phyloP scores from a whole-genome alignment of 768 basidiomycete genomes.

The Mrakia gelida region DNA sequence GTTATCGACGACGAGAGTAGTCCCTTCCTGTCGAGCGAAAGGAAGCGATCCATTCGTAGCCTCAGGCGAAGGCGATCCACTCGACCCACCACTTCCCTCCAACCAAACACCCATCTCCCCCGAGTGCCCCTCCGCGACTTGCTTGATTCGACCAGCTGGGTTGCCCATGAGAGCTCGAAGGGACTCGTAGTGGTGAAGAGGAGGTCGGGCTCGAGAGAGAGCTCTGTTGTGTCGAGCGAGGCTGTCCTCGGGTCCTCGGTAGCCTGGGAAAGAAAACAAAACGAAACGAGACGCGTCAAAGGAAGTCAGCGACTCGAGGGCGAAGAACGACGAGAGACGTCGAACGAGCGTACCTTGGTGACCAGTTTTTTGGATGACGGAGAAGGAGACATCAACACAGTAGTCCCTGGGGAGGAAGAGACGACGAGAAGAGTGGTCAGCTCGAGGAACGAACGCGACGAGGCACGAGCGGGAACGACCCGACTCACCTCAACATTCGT shows the following conservation, averaged over 20 bases:
- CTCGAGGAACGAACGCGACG: no score
- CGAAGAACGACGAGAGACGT: background rate
- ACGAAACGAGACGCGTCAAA: background rate
- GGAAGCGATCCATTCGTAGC: no score
- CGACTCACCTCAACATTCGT: conserved; percentile 11
- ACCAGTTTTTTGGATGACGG: conserved; percentile 27
- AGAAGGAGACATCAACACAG: conserved; percentile 22
- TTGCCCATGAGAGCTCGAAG: conserved; percentile 19
- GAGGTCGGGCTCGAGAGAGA: conserved; percentile 24
- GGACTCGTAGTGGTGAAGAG: conserved; percentile 17
- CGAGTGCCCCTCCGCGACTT: background rate
- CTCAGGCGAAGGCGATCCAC: background rate
- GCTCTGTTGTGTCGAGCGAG: conserved; percentile 9
- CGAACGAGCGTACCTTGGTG: background rate
- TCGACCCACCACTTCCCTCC: background rate
- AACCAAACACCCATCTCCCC: background rate
- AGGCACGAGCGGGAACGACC: background rate
- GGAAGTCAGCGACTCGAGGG: background rate
- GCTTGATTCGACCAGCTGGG: conserved; percentile 2
- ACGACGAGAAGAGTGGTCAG: background rate
- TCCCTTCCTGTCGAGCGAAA: background rate
- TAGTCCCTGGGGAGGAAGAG: conserved; percentile 10
- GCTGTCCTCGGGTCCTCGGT: conserved; percentile 12
- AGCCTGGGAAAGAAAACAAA: background rate
- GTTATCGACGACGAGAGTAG: conserved; percentile 25